A percentile compares a stretch with the other conserved stretches of the same genome.
Conservation (phyloP, 371 early-diverging fungal genomes). For the Conidiobolus incongruus region DNA sequence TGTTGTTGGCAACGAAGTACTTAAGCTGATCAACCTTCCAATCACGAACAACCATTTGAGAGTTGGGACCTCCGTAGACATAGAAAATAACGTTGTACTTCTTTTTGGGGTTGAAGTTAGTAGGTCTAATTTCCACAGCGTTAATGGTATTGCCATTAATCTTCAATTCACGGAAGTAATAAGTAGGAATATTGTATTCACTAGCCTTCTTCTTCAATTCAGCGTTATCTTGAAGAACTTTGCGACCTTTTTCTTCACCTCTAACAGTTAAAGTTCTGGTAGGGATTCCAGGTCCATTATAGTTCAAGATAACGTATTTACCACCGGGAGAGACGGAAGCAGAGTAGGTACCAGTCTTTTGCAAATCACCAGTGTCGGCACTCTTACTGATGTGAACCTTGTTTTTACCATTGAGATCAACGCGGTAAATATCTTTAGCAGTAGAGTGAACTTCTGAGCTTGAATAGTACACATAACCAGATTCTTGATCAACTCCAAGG, state of each 20-base stretch:
- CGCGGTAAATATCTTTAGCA: slow-evolving; percentile 7
- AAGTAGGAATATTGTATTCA: slow-evolving; percentile 24
- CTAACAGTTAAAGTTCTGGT: slow-evolving; percentile 2
- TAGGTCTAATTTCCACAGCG: slow-evolving; percentile 62
- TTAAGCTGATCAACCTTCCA: slow-evolving; percentile 22
- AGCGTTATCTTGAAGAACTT: not conserved
- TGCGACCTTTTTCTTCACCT: slow-evolving; percentile 5
- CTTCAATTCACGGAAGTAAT: not conserved
- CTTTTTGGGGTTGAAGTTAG: slow-evolving; percentile 42
- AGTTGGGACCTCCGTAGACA: slow-evolving; percentile 83
- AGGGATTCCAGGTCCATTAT: slow-evolving; percentile 78
- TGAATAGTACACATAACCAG: not conserved
- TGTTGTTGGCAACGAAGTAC: not conserved
- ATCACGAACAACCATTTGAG: slow-evolving; percentile 50
- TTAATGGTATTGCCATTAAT: slow-evolving; percentile 19
- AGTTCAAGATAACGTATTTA: slow-evolving; percentile 44
- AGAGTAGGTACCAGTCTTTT: slow-evolving; percentile 33
- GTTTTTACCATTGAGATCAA: slow-evolving; percentile 15
- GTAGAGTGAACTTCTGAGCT: not conserved
- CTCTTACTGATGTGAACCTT: slow-evolving; percentile 3
- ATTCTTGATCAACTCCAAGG: not conserved
- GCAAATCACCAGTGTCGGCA: slow-evolving; percentile 13
- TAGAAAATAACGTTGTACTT: slow-evolving; percentile 71
- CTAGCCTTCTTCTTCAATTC: slow-evolving; percentile 10
- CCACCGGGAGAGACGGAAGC: slow-evolving; percentile 49